Evolutionary conservation across 2,329 filamentous ascomycete species (phyloP).

Genomic region (Graphiopsis chlorocephala): DNA sequence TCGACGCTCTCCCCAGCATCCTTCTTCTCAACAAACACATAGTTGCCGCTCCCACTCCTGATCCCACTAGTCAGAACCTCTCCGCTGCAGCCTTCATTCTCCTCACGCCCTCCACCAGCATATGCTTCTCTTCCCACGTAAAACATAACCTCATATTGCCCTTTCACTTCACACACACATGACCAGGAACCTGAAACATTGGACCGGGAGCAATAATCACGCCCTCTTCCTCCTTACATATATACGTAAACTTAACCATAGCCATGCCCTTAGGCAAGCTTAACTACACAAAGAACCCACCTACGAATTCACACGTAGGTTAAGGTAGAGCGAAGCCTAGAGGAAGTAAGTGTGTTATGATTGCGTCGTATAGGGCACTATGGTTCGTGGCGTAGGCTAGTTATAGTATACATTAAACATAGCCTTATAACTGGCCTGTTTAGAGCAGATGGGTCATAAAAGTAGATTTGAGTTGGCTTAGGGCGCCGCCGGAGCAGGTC

Average conservation of each 20-base stretch:
- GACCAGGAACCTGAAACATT: constrained; percentile 60
- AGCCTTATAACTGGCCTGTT: constrained; percentile 50
- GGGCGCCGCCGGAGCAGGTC: constrained; percentile 57
- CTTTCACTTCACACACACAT: constrained; percentile 54
- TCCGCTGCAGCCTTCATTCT: constrained; percentile 56
- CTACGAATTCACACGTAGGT: constrained; percentile 54
- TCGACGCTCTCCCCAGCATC: not conserved
- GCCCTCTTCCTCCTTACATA: constrained; percentile 61
- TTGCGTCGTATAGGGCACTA: constrained; percentile 55
- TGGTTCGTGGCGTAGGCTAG: constrained; percentile 57
- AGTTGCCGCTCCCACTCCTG: constrained; percentile 19
- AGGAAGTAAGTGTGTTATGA: constrained; percentile 60
- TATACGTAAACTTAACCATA: constrained; percentile 55
- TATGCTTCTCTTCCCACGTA: constrained; percentile 66
- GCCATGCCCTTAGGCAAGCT: constrained; percentile 56
- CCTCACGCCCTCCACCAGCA: constrained; percentile 64
- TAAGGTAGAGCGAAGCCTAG: constrained; percentile 56
- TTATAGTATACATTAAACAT: constrained; percentile 53
- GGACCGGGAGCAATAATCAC: constrained; percentile 66
- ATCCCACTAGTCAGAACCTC: constrained; percentile 12
- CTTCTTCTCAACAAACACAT: constrained; percentile 21
- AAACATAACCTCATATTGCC: constrained; percentile 66
- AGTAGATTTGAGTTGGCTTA: constrained; percentile 58
- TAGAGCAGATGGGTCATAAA: constrained; percentile 56
- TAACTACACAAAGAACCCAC: constrained; percentile 87